phyloP scores from a whole-genome alignment of 2,329 filamentous ascomycete genomes.

The Pestalotiopsis sp. region DNA sequence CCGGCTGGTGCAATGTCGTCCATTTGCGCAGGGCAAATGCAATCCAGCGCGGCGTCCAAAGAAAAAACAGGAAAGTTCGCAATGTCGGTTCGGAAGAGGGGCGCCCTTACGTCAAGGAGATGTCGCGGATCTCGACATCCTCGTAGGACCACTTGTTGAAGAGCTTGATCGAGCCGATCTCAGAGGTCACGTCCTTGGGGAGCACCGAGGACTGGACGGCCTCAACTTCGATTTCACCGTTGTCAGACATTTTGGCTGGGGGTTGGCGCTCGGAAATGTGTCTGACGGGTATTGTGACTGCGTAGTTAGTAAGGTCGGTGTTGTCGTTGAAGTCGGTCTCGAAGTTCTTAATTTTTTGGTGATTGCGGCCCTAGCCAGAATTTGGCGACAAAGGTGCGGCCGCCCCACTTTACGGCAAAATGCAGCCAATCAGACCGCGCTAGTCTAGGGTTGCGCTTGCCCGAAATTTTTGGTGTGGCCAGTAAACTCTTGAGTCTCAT shows the following conservation, averaged over 20 bases:
- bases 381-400: neutral
- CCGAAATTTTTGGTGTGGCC: conserved; percentile 3
- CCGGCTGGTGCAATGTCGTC: neutral
- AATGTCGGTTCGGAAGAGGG: conserved; percentile 13
- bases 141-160: conserved; percentile 83
- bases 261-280: conserved; percentile 5
- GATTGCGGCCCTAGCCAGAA: neutral
- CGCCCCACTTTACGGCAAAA: neutral
- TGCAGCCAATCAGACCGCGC: neutral
- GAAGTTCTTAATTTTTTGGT: conserved; percentile 3
- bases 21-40: neutral
- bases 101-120: conserved; percentile 93
- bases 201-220: conserved; percentile 66
- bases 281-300: conserved; percentile 7
- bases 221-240: conserved; percentile 79
- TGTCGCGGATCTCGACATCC: conserved; percentile 99
- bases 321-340: conserved; percentile 4
- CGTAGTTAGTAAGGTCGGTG: neutral
- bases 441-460: conserved; percentile 5
- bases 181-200: conserved; percentile 76
- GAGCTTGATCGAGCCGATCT: conserved; percentile 80
- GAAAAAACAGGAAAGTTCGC: neutral
- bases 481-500: neutral
- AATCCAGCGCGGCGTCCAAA: neutral
- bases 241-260: conserved; percentile 71